Evolutionary conservation across 2,329 filamentous ascomycete genomes (phyloP), one percentile per base, ranked within the genome.

Genomic region (Pseudogymnoascus sp.): DNA sequence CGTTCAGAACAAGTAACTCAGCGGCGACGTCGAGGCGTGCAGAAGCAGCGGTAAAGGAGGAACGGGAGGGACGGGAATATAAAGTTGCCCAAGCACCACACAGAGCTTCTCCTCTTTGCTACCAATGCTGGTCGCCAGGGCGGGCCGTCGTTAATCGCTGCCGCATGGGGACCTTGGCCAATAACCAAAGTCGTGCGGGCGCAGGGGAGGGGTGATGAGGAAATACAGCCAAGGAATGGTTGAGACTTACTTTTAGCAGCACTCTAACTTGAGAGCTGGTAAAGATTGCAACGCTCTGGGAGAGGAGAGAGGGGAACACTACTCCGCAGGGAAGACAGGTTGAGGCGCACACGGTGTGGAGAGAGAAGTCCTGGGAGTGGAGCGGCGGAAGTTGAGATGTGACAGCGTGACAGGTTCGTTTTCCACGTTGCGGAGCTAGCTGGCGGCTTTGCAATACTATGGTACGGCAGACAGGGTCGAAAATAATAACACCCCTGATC

Each of bases 401-500:
- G 43, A 49, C 43, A 49, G 43, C 43, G 43, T 49, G 43, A 49
- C 43, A 49, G 43, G 43, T 49, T 49, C 23, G 7, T 28, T 49
- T 49, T 49, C 43, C 43, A 49, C 43, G 23, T 49, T 49, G 43
- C 12, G 43, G 43, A 49, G 43, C 43, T 49, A 25, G 43, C 43
- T 49, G 43, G 43, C 23, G 43, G 43, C 43, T 49, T 49, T 45
- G 21, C 18, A 49, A 49, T 28, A 49, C 43, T 31, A 33, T 33
- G 31, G 31, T 33, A 33, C 11, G 43, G 43, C 23, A 52, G 43
- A 31, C 43, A 52, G 43, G 43, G 23, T 52, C 23, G 23, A 52
- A 52, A 52, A 52, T 52, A 43, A 52, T 25, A 52, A 52, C 43
- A 52, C 43, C 43, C 43, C 43, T 52, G 43, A 52, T 28, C 23